Evolutionary conservation across 2,329 filamentous ascomycete species (phyloP).

Genomic region (Fusarium tuaranense): DNA sequence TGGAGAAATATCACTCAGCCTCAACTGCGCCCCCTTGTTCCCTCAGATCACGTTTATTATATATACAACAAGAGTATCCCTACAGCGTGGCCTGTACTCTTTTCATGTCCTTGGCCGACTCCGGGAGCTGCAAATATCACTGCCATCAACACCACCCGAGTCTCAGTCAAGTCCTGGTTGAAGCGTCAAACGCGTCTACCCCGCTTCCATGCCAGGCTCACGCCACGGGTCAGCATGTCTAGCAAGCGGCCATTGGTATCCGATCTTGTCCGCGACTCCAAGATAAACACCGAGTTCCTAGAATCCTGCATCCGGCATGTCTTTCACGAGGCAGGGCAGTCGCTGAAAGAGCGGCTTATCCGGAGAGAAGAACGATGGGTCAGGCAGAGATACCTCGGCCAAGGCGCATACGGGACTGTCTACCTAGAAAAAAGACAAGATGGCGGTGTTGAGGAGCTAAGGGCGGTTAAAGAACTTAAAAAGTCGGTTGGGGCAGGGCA

Average conservation of each 20-base stretch:
- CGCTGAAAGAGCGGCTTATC: not conserved
- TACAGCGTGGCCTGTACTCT: not conserved
- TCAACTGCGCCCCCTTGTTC: not conserved
- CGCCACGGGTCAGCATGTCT: not conserved
- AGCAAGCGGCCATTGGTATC: not conserved
- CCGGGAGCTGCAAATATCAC: not conserved
- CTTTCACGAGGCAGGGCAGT: not conserved
- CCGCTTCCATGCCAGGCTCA: not conserved
- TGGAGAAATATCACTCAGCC: not conserved
- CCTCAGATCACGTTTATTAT: not conserved
- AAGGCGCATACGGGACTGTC: not conserved
- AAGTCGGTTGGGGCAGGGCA: not conserved
- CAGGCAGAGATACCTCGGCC: not conserved
- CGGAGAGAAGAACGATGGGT: not conserved
- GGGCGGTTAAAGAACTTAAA: not conserved
- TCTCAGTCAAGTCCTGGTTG: not conserved
- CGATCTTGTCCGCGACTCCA: not conserved
- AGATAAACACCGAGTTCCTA: not conserved
- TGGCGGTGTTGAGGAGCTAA: not conserved
- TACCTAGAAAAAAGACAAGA: not conserved
- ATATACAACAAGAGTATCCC: not conserved
- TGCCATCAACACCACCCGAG: not conserved
- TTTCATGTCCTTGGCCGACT: not conserved
- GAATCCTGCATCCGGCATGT: not conserved
- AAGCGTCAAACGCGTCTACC: not conserved